phyloP scores from a whole-genome alignment of 2,329 filamentous ascomycete species.

The Sporothrix luriei region DNA sequence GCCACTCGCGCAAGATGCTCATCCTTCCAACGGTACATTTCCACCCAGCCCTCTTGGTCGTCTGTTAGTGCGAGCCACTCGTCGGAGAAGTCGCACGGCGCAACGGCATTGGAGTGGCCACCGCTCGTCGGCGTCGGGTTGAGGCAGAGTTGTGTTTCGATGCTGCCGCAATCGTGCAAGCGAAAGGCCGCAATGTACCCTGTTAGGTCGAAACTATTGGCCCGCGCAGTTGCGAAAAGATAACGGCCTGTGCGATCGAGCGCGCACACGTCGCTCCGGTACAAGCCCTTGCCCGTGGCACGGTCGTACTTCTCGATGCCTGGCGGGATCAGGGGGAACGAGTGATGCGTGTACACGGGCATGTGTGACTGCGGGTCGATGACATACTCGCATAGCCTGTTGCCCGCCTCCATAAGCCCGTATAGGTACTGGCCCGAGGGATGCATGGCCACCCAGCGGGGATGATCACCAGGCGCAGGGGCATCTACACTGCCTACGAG shows the following conservation, averaged over 20 bases:
- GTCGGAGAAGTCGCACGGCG: slow-evolving; percentile 79
- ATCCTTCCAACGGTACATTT: slow-evolving; percentile 84
- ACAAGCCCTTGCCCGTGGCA: slow-evolving; percentile 58
- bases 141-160: slow-evolving; percentile 76
- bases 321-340: slow-evolving; percentile 78
- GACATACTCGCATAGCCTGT: slow-evolving; percentile 78
- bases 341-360: slow-evolving; percentile 75
- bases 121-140: slow-evolving; percentile 85
- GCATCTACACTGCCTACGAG: slow-evolving; percentile 74
- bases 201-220: slow-evolving; percentile 73
- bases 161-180: slow-evolving; percentile 66
- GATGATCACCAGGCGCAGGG: slow-evolving; percentile 72
- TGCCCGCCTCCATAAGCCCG: slow-evolving; percentile 86
- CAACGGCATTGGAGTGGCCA: slow-evolving; percentile 86
- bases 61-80: slow-evolving; percentile 91
- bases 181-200: slow-evolving; percentile 83
- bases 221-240: slow-evolving; percentile 81
- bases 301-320: slow-evolving; percentile 57
- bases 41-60: slow-evolving; percentile 82
- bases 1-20: slow-evolving; percentile 80
- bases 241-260: slow-evolving; percentile 69
- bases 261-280: slow-evolving; percentile 82
- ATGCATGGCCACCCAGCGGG: slow-evolving; percentile 85
- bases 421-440: slow-evolving; percentile 78
- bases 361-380: slow-evolving; percentile 73